phyloP scores from a whole-genome alignment of 192 early-diverging fungal species.

The Coemansia umbellata region DNA sequence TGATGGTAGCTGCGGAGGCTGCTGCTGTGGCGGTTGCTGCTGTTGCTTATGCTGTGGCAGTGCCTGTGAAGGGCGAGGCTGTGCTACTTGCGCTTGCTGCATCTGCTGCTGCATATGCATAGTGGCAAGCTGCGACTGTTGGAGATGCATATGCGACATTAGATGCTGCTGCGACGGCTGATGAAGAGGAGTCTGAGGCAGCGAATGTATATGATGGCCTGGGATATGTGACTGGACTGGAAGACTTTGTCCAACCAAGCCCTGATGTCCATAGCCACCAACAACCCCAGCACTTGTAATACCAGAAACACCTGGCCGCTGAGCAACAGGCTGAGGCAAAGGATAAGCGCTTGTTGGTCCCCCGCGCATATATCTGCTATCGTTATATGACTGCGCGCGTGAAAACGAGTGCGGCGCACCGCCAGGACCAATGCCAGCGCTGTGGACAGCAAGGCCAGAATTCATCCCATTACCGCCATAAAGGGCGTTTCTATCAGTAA shows the following conservation, averaged over 20 bases:
- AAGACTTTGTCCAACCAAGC: constrained; percentile 6
- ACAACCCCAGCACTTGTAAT: constrained; percentile 20
- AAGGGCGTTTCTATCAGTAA: constrained; percentile 25
- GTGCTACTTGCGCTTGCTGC: constrained; percentile 5
- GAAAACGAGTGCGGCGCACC: constrained; percentile 18
- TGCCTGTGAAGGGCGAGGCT: neutral
- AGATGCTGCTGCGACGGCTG: constrained; percentile 18
- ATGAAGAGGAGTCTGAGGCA: constrained; percentile 37
- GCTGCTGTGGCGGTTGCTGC: constrained; percentile 16
- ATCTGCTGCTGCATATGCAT: constrained; percentile 25
- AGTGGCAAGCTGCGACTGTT: constrained; percentile 12
- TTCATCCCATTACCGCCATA: constrained; percentile 14
- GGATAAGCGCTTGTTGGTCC: constrained; percentile 43
- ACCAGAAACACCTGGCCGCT: constrained; percentile 26
- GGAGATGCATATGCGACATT: constrained; percentile 15
- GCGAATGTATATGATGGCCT: constrained; percentile 33
- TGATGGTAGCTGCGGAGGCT: constrained; percentile 2
- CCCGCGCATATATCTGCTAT: constrained; percentile 25
- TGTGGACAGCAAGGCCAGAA: constrained; percentile 12
- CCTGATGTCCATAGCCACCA: constrained; percentile 17
- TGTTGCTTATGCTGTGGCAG: neutral
- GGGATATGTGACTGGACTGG: constrained; percentile 13
- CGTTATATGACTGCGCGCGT: constrained; percentile 39
- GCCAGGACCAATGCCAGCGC: constrained; percentile 16
- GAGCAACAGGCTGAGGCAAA: constrained; percentile 44